Evolutionary conservation across 2,329 filamentous ascomycete genomes (phyloP).

Genomic region (Fusarium sp.): DNA sequence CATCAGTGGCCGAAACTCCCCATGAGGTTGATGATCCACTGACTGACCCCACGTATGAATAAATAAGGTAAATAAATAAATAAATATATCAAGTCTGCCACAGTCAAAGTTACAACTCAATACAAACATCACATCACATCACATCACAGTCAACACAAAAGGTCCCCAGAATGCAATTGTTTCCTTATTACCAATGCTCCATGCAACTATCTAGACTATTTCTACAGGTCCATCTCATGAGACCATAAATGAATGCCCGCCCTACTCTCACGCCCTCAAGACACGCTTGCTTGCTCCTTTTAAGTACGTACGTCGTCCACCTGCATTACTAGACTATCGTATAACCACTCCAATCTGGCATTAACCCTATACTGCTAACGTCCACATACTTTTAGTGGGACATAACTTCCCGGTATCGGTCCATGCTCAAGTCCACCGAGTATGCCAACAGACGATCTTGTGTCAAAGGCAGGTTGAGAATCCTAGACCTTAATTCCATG

Average conservation of each 20-base stretch:
- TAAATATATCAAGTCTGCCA: background rate
- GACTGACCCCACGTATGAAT: background rate
- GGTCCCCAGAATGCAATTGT: background rate
- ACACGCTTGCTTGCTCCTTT: constrained; percentile 6
- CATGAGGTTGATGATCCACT: background rate
- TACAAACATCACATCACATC: too few relatives aligned
- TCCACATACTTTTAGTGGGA: constrained; percentile 47
- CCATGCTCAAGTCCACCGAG: constrained; percentile 73
- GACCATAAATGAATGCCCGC: constrained; percentile 12
- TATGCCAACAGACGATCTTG: constrained; percentile 77
- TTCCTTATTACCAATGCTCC: constrained; percentile 7
- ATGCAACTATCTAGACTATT: constrained; percentile 38
- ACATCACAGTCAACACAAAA: background rate
- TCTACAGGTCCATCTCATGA: constrained; percentile 36
- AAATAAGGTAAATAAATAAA: too few relatives aligned
- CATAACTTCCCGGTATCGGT: constrained; percentile 74
- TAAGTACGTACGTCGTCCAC: background rate
- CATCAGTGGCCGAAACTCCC: background rate
- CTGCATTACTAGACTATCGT: constrained; percentile 32
- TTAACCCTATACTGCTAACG: constrained; percentile 9
- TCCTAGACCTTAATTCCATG: constrained; percentile 50
- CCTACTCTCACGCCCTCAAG: constrained; percentile 1
- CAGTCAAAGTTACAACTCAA: background rate
- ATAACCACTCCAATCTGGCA: constrained; percentile 20
- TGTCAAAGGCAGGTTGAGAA: constrained; percentile 72